phyloP scores from a whole-genome alignment of 805 yeast genomes.

The Jamesozyma lodderae region DNA sequence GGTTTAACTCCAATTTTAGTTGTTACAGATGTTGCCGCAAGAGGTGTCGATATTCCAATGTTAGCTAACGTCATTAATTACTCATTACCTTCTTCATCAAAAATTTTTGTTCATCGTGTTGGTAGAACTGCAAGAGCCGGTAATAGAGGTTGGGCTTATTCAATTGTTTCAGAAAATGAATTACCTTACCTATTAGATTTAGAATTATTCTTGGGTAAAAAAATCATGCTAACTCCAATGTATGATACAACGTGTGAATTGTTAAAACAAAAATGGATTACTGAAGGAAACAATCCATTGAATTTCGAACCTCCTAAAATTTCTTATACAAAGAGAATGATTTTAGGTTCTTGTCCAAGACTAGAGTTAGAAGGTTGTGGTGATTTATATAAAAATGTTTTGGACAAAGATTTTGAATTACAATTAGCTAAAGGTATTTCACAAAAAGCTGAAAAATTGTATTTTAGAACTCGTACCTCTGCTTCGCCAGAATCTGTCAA shows the following conservation, averaged over 20 bases:
- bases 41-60: slow-evolving; percentile 98
- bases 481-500: slow-evolving; percentile 84
- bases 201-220: slow-evolving; percentile 81
- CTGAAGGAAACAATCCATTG: slow-evolving; percentile 32
- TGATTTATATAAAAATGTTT: slow-evolving; percentile 58
- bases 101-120: slow-evolving; percentile 91
- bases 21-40: slow-evolving; percentile 96
- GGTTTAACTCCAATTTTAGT: slow-evolving; percentile 83
- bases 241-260: slow-evolving; percentile 52
- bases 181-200: slow-evolving; percentile 84
- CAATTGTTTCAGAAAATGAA: slow-evolving; percentile 76
- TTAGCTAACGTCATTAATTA: slow-evolving; percentile 90
- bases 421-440: slow-evolving; percentile 60
- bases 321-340: slow-evolving; percentile 65
- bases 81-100: slow-evolving; percentile 84
- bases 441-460: slow-evolving; percentile 77
- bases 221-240: slow-evolving; percentile 62
- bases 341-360: slow-evolving; percentile 79
- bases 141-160: slow-evolving; percentile 94
- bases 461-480: slow-evolving; percentile 72
- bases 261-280: slow-evolving; percentile 38
- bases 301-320: slow-evolving; percentile 44
- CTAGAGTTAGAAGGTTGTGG: slow-evolving; percentile 55
- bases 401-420: slow-evolving; percentile 61
- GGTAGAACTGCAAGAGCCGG: slow-evolving; percentile 99